Evolutionary conservation across 2,329 filamentous ascomycete genomes (phyloP).

Genomic region (Piedraia hortae): DNA sequence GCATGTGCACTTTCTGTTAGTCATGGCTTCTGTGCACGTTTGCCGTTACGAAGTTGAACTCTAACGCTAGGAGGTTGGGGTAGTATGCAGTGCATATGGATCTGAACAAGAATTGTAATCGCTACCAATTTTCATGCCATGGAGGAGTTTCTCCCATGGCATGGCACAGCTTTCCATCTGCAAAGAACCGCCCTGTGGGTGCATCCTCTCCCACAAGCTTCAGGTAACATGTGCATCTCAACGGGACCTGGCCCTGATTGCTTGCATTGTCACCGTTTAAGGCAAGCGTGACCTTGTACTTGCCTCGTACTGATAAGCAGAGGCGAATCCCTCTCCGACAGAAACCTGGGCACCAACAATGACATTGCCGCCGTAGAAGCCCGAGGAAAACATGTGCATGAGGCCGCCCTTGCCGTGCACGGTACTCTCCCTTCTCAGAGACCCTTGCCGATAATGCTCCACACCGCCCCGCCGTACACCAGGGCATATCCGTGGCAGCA

Average conservation of each 20-base stretch:
- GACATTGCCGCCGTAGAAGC: conserved; percentile 96
- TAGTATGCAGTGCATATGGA: too few relatives aligned
- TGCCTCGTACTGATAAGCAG: conserved; percentile 85
- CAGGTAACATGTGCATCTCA: too few relatives aligned
- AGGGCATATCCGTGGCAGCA: conserved; percentile 95
- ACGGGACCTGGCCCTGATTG: conserved; percentile 98
- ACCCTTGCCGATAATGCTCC: conserved; percentile 86
- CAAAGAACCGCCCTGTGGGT: too few relatives aligned
- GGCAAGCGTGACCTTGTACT: conserved; percentile 63
- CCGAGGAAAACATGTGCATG: conserved; percentile 99
- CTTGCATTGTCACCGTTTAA: conserved; percentile 94
- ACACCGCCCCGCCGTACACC: conserved; percentile 78
- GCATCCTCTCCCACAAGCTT: too few relatives aligned
- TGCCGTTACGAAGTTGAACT: too few relatives aligned
- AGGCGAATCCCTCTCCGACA: conserved; percentile 84
- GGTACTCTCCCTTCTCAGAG: conserved; percentile 85
- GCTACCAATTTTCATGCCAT: too few relatives aligned
- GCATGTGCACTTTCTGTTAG: too few relatives aligned
- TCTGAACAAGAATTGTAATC: too few relatives aligned
- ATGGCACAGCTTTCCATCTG: too few relatives aligned
- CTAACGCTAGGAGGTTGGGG: too few relatives aligned
- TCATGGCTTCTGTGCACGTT: too few relatives aligned
- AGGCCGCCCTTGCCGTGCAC: conserved; percentile 97
- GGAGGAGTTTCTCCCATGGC: too few relatives aligned
- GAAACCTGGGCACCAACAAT: conserved; percentile 97